Percentiles rank a stretch among this genome's conserved stretches.
phyloP scores from a whole-genome alignment of 73 alveolate species.

The Paramecium pentaurelia region DNA sequence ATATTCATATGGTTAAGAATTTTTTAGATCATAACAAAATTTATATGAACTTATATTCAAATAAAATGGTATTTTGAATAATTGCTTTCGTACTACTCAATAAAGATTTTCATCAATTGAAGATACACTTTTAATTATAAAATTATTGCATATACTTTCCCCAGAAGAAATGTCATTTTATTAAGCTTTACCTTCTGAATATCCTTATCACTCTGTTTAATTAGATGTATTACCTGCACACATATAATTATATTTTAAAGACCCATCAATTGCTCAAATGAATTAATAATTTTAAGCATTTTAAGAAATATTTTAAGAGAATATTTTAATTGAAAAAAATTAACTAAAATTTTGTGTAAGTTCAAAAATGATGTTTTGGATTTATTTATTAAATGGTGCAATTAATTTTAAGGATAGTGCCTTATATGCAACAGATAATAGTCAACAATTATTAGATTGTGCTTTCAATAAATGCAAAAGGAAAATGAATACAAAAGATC shows the following conservation, averaged over 20 bases:
- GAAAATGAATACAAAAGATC: neutral
- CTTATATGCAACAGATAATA: neutral
- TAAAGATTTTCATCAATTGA: neutral
- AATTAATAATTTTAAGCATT: neutral
- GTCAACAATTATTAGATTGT: neutral
- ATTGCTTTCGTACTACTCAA: neutral
- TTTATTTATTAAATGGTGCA: neutral
- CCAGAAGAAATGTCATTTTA: neutral
- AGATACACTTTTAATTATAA: neutral
- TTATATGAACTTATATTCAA: neutral
- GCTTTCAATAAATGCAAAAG: neutral
- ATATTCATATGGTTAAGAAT: neutral
- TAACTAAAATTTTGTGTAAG: neutral
- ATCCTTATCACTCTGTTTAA: neutral
- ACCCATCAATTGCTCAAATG: neutral
- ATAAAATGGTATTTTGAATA: neutral
- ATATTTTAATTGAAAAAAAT: neutral
- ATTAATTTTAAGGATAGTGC: neutral
- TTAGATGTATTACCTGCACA: neutral
- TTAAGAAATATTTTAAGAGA: neutral
- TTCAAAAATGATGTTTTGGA: conserved; percentile 3
- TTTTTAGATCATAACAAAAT: neutral
- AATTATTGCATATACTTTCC: neutral
- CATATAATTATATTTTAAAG: neutral
- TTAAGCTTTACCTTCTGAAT: neutral